Percentiles rank a stretch among this genome's conserved stretches.
phyloP scores from a whole-genome alignment of 2,329 filamentous ascomycete species.

The Clonostachys byssicola region DNA sequence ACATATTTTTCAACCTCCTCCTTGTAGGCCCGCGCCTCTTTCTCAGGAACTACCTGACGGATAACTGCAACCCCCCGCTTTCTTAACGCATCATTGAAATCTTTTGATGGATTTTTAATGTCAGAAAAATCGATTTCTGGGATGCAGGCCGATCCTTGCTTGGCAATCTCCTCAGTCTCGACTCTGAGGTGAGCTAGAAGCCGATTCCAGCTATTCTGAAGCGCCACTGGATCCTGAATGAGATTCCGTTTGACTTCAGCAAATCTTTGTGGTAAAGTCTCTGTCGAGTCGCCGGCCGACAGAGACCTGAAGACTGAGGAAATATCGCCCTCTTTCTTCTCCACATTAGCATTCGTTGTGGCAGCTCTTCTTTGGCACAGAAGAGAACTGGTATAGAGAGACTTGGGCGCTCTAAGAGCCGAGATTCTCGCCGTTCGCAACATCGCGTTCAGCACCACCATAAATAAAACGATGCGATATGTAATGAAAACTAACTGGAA shows the following conservation, averaged over 20 bases:
- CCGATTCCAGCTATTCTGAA: constrained; percentile 43
- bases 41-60: constrained; percentile 58
- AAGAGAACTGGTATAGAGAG: too few species aligned
- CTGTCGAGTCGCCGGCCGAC: constrained; percentile 36
- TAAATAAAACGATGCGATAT: too few species aligned
- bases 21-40: constrained; percentile 63
- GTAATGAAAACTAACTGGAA: too few species aligned
- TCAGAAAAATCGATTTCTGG: constrained; percentile 45
- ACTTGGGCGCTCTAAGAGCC: too few species aligned
- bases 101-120: constrained; percentile 30
- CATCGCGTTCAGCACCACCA: too few species aligned
- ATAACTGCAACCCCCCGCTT: constrained; percentile 51
- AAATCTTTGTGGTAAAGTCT: constrained; percentile 46
- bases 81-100: constrained; percentile 28
- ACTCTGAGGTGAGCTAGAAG: constrained; percentile 36
- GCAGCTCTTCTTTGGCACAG: too few species aligned
- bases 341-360: neutral
- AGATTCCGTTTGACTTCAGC: constrained; percentile 51
- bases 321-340: constrained; percentile 51
- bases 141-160: constrained; percentile 40
- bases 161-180: constrained; percentile 43
- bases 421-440: too few species aligned
- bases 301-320: constrained; percentile 59
- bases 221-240: constrained; percentile 41
- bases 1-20: constrained; percentile 62